Evolutionary conservation across 306 rosid genomes (phyloP).

Genomic region (Erythrophleum fordii): DNA sequence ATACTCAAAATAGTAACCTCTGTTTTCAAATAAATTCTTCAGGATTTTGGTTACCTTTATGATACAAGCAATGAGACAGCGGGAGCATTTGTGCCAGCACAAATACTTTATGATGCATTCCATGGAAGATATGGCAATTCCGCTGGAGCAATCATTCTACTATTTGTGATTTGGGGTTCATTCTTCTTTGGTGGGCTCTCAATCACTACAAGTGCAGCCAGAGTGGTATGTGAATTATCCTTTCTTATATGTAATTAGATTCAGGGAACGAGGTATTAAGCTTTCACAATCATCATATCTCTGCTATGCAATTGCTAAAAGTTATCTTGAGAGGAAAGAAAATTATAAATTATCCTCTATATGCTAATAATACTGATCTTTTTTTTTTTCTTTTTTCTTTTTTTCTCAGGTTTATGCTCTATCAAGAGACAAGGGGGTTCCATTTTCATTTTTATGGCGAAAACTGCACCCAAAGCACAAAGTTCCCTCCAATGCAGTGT

Average conservation of each 20-base stretch:
- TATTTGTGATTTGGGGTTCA: conserved; percentile 82
- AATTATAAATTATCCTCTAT: too few species aligned
- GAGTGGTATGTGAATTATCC: conserved; percentile 61
- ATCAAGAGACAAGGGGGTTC: conserved; percentile 82
- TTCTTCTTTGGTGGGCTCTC: conserved; percentile 92
- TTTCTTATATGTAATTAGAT: background rate
- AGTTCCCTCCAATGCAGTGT: conserved; percentile 87
- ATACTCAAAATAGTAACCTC: conserved; percentile 16
- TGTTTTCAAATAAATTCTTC: conserved; percentile 27
- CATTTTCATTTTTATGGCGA: conserved; percentile 72
- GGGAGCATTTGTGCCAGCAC: conserved; percentile 86
- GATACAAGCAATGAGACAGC: conserved; percentile 74
- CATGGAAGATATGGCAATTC: conserved; percentile 79
- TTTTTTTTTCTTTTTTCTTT: background rate
- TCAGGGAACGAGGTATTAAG: background rate
- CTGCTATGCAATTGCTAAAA: background rate
- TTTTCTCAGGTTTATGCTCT: conserved; percentile 76
- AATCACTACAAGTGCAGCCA: conserved; percentile 85
- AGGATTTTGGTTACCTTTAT: conserved; percentile 74
- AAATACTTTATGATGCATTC: conserved; percentile 86
- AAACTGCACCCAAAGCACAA: conserved; percentile 73
- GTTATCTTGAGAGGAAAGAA: background rate
- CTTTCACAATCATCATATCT: background rate
- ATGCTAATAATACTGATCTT: too few species aligned
- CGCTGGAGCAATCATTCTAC: conserved; percentile 68